Conservation (phyloP, 495 filamentous ascomycete species). For the Penicillium desertorum region DNA sequence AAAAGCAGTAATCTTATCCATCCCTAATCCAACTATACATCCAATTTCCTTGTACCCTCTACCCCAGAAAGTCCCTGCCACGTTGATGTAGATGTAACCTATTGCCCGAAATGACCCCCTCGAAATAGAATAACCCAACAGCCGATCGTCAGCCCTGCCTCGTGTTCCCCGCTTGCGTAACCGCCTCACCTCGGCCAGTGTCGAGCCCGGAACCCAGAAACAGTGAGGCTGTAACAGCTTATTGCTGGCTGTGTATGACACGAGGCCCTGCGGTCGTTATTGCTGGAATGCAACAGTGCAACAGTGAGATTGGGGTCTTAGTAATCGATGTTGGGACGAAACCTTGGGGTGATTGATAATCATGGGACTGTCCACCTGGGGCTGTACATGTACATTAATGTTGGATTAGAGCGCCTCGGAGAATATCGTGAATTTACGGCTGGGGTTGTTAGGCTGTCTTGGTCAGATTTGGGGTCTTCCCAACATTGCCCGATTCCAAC, state of each 20-base stretch:
- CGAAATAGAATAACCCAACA: slow-evolving; percentile 12
- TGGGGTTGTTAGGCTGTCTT: background rate
- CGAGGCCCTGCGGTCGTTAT: background rate
- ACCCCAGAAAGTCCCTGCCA: slow-evolving; percentile 4
- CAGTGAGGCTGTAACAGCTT: slow-evolving; percentile 8
- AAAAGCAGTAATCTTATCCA: background rate
- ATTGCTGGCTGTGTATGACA: slow-evolving; percentile 1
- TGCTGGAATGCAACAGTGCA: slow-evolving; percentile 2
- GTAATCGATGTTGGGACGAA: background rate
- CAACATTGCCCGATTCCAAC: background rate
- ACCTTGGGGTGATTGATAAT: too few relatives aligned
- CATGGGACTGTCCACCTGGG: background rate
- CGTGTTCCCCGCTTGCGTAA: slow-evolving; percentile 9
- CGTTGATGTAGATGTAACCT: slow-evolving; percentile 8
- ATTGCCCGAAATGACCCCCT: background rate
- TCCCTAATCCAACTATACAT: background rate
- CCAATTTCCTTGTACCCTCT: background rate
- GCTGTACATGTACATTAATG: background rate
- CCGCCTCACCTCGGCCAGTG: background rate
- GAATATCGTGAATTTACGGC: background rate
- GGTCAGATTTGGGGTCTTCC: background rate
- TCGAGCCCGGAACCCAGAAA: background rate
- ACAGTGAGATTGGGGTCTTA: slow-evolving; percentile 1
- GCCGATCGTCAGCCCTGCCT: slow-evolving; percentile 15
- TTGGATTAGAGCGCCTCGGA: background rate